Evolutionary conservation across 1,284 basidiomycete genomes (phyloP), one percentile per base, ranked within the genome.

Genomic region (Phylloporus sp.): DNA sequence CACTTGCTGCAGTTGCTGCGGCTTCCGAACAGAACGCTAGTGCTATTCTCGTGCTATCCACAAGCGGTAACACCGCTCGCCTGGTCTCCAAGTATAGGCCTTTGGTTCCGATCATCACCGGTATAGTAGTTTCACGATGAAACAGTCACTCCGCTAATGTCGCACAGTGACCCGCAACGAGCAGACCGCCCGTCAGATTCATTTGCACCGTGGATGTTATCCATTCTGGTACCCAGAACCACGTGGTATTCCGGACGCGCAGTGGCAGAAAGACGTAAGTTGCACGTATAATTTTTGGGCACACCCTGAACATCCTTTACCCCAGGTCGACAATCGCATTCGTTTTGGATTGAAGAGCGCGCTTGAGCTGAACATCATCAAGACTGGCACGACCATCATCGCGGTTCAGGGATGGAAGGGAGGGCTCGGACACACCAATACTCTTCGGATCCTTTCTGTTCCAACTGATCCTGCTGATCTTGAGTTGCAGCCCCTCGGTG

Each of bases 331-430:
- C 84, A 94, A 95, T 82, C 91, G 93, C 70, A 94, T 94, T 80
- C 92, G 95, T 66, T 99, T 92, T 78, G 98, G 97, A 72, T 88
- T 99, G 80, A 89, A 91, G 80, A 92, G 87, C 79, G 98, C 95
- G n/a, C 86, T 99, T 62, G 86, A 85, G 49, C 83, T 99, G 78
- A 93, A 94, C 73, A 90, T 99, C 80, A 91, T 99, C 85, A 90
- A 92, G 80, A 91, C 95, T 66, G 96, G 96, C 66, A 92, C 92
- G 67, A 96, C 96, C 27, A 89, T 99, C 77, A 89, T 99, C 75
- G 97, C 97, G 62, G 92, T 99, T 15, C 98, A 99, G 83, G 98
- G 98, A 62, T 99, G 97, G 97, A 97, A 97, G 85, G 96, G 96
- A 64, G 97, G 98, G 72, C 89, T 97, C 67, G 97, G 97, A 57